Evolutionary conservation across 2,329 filamentous ascomycete genomes (phyloP).

Genomic region (Sarocladiaceae sp.): DNA sequence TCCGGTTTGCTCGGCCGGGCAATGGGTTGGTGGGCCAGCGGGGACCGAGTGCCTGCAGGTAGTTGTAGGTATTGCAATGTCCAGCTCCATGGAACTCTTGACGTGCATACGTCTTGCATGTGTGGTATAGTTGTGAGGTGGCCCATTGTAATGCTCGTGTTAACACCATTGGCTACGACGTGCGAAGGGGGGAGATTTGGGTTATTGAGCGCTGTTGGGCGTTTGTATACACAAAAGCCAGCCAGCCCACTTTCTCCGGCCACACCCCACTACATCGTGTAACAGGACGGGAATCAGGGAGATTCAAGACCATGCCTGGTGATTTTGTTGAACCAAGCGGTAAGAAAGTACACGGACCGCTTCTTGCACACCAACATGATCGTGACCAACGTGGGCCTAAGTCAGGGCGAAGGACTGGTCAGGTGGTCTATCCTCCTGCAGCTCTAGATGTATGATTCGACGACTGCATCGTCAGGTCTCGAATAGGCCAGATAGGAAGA

Average conservation of each 20-base stretch:
- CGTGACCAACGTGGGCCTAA: too few relatives aligned
- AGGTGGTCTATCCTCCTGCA: too few relatives aligned
- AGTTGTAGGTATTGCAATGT: not conserved
- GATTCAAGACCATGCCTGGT: not conserved
- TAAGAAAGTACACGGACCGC: not conserved
- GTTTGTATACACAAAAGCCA: too few relatives aligned
- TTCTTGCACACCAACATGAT: too few relatives aligned
- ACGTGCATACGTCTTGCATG: not conserved
- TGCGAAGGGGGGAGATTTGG: not conserved
- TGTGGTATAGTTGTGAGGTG: not conserved
- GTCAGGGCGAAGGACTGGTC: not conserved
- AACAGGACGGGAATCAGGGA: too few relatives aligned
- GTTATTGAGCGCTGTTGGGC: too few relatives aligned
- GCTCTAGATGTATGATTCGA: too few relatives aligned
- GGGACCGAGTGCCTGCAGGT: not conserved
- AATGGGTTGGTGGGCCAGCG: constrained; percentile 2
- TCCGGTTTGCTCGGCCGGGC: constrained; percentile 5
- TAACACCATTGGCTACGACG: not conserved
- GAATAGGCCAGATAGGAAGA: too few relatives aligned
- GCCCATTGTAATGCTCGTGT: not conserved
- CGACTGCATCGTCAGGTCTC: too few relatives aligned
- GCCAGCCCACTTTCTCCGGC: not conserved
- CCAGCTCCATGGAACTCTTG: not conserved
- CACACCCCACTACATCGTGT: not conserved
- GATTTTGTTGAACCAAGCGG: not conserved